Evolutionary conservation across 2,329 filamentous ascomycete species (phyloP), one percentile per base, ranked within the genome.

Genomic region (Colletotrichum chrysophilum): DNA sequence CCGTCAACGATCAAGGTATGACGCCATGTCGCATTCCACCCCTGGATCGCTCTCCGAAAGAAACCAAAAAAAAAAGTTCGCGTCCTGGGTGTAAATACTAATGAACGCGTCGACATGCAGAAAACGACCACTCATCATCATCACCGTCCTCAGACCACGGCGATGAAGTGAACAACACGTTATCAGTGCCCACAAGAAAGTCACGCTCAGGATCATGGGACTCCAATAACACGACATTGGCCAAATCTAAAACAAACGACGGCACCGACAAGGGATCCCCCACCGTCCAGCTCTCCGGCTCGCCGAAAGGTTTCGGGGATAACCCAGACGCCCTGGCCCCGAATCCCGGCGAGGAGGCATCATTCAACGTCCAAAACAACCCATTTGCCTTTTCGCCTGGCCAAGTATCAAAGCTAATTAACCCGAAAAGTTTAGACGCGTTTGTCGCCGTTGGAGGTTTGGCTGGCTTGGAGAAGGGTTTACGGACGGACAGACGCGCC

Each of bases 331-430:
- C 76, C 18, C 55, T 77, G n/a, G 65, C 67, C 34, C 70, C 71
- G 28, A 76, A 77, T 13, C 93, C 93, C 1, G 93, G 93, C 10
- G 93, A 91, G 2, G 94, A 96, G 83, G 89, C 86, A 18, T 92
- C 94, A 74, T 96, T 95, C 79, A 80, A 90, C 58, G 89, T 93
- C n/a, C 87, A 92, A 61, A 87, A 93, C 70, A 90, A 88, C 78
- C 86, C 85, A 4, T 91, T 91, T 76, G 90, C 88, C 30, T 91
- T 91, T 76, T 86, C 87, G 0, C 88, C 89, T 1, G 86, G 86
- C 7, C 89, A 91, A 71, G 82, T 91, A 4, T 88, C 88, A 79
- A 90, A 89, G 73, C 85, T 91, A n/a, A 79, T 90, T 24, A 88
- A 87, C 30, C 85, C 88, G 28, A 89, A 89, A 73, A 89, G 84